phyloP scores from a whole-genome alignment of 805 yeast genomes.

The Metschnikowia arizonensis region DNA sequence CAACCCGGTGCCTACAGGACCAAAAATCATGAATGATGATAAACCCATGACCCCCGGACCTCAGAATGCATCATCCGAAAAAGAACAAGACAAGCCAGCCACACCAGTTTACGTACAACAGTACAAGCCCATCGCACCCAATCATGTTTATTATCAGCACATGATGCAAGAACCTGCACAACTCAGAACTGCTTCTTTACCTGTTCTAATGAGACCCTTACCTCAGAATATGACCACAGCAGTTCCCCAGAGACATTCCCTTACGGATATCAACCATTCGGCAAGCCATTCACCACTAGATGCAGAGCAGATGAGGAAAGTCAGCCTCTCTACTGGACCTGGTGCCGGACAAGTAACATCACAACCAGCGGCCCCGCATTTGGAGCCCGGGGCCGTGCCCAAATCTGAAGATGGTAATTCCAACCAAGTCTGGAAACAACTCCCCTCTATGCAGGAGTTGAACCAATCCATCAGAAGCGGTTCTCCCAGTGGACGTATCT shows the following conservation, averaged over 20 bases:
- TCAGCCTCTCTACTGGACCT: background rate
- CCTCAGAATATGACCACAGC: slow-evolving; percentile 8
- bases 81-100: slow-evolving; percentile 3
- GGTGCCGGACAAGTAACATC: background rate
- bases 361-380: slow-evolving; percentile 2
- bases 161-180: slow-evolving; percentile 13
- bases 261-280: slow-evolving; percentile 5
- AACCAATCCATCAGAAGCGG: slow-evolving; percentile 27
- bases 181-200: slow-evolving; percentile 16
- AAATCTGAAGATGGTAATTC: background rate
- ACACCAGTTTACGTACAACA: slow-evolving; percentile 14
- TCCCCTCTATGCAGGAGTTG: slow-evolving; percentile 37
- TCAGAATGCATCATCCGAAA: background rate
- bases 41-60: slow-evolving; percentile 5
- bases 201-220: slow-evolving; percentile 14
- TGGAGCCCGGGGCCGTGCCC: background rate
- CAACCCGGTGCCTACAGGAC: background rate
- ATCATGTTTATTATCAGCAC: slow-evolving; percentile 16
- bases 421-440: slow-evolving; percentile 16
- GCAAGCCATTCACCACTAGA: background rate
- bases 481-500: slow-evolving; percentile 4
- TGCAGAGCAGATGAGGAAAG: slow-evolving; percentile 1
- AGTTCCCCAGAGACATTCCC: slow-evolving; percentile 15
- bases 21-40: slow-evolving; percentile 1
- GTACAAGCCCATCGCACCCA: slow-evolving; percentile 16